Conservation (phyloP, 352 stramenopile species). For the Blastocystis hominis region DNA sequence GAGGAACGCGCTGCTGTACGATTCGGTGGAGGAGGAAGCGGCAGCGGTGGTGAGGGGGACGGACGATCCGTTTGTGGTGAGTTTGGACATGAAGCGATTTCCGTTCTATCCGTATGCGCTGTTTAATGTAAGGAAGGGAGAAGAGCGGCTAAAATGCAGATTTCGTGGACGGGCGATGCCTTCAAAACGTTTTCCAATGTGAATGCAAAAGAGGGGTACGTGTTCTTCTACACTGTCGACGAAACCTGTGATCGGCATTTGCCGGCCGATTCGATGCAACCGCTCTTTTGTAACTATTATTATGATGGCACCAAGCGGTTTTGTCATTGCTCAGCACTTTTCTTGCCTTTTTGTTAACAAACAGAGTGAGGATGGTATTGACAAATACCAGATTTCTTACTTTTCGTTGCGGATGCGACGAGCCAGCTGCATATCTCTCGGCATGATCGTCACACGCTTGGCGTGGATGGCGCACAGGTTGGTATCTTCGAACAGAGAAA, state of each 20-base stretch:
- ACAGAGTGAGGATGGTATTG: constrained; percentile 42
- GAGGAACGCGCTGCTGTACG: background rate
- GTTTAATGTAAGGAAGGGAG: background rate
- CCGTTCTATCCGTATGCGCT: constrained; percentile 7
- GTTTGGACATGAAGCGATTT: background rate
- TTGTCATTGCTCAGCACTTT: constrained; percentile 19
- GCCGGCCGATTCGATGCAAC: background rate
- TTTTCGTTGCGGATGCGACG: constrained; percentile 61
- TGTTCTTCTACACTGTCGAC: background rate
- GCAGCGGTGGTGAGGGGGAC: background rate
- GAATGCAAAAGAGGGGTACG: background rate
- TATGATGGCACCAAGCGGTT: background rate
- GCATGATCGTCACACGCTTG: constrained; percentile 84
- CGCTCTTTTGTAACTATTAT: constrained; percentile 25
- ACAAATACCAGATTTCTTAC: constrained; percentile 52
- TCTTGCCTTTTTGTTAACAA: constrained; percentile 32
- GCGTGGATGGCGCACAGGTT: constrained; percentile 82
- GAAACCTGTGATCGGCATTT: background rate
- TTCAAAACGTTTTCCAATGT: background rate
- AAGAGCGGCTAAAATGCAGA: background rate
- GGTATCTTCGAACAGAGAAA: constrained; percentile 81
- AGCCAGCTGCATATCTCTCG: constrained; percentile 81
- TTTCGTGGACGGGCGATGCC: background rate
- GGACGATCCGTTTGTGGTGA: background rate
- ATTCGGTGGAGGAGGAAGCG: background rate